Conservation (phyloP, 2,329 filamentous ascomycete genomes). For the Fusarium proliferatum region DNA sequence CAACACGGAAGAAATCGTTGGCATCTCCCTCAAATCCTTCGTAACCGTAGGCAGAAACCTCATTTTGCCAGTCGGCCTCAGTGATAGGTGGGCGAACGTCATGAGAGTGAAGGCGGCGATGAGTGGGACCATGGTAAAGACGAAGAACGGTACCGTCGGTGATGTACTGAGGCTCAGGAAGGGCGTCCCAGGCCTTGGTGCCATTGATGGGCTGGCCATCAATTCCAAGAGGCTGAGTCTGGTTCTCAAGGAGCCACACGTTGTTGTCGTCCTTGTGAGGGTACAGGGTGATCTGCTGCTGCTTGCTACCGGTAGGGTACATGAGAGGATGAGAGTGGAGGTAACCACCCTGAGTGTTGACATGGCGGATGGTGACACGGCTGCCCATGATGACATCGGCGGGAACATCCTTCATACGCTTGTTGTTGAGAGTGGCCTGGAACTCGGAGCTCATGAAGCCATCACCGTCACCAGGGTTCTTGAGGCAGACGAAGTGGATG, state of each 20-base stretch:
- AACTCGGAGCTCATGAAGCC: conserved; percentile 99
- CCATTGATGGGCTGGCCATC: conserved; percentile 83
- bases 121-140: conserved; percentile 84
- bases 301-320: conserved; percentile 97
- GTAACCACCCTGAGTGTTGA: conserved; percentile 98
- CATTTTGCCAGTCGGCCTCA: conserved; percentile 93
- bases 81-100: conserved; percentile 88
- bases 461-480: conserved; percentile 96
- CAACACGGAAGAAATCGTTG: conserved; percentile 94
- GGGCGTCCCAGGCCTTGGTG: conserved; percentile 83
- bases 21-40: conserved; percentile 97
- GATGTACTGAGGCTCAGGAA: conserved; percentile 74
- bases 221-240: conserved; percentile 86
- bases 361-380: conserved; percentile 85
- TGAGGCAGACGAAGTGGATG: conserved; percentile 93
- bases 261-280: conserved; percentile 99
- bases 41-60: conserved; percentile 96
- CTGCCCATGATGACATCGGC: conserved; percentile 93
- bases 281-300: conserved; percentile 98
- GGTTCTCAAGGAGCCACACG: conserved; percentile 92
- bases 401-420: conserved; percentile 94
- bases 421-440: conserved; percentile 95
- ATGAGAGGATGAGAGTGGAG: conserved; percentile 96
- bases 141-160: conserved; percentile 83
- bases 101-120: conserved; percentile 94